Evolutionary conservation across 2,329 filamentous ascomycete species (phyloP).

Genomic region (Exophiala sideris): DNA sequence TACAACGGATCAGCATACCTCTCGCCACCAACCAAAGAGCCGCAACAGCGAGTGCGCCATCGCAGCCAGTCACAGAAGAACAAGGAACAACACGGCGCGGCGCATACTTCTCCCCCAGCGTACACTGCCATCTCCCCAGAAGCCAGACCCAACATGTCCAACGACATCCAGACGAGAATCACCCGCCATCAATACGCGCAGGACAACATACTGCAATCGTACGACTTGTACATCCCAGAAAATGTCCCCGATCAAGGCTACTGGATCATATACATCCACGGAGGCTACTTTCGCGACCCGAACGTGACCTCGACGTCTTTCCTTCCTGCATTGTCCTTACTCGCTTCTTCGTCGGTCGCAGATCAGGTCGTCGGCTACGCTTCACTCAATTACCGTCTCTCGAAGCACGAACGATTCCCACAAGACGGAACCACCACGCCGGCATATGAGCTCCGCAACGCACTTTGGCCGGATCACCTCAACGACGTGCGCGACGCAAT

Average conservation of each 20-base stretch:
- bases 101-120: slow-evolving; percentile 3
- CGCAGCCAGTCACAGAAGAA: slow-evolving; percentile 4
- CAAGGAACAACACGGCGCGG: slow-evolving; percentile 1
- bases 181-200: slow-evolving; percentile 26
- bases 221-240: slow-evolving; percentile 25
- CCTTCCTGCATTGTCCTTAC: slow-evolving; percentile 35
- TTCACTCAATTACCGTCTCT: slow-evolving; percentile 47
- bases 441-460: slow-evolving; percentile 33
- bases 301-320: slow-evolving; percentile 37
- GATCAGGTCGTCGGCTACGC: slow-evolving; percentile 38
- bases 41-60: slow-evolving; percentile 14
- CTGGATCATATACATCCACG: slow-evolving; percentile 42
- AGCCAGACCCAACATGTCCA: neutral
- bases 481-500: slow-evolving; percentile 41
- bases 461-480: slow-evolving; percentile 46
- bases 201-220: slow-evolving; percentile 28
- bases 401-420: slow-evolving; percentile 38
- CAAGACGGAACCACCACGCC: slow-evolving; percentile 34
- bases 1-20: slow-evolving; percentile 19
- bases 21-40: slow-evolving; percentile 19
- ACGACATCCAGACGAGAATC: slow-evolving; percentile 12
- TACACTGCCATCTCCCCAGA: slow-evolving; percentile 3
- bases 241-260: slow-evolving; percentile 4
- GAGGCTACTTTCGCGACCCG: slow-evolving; percentile 50
- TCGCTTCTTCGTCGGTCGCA: slow-evolving; percentile 21